Base-by-base conservation (phyloP, 2,329 filamentous ascomycete species). In the Pestalotiopsis sp. region DNA sequence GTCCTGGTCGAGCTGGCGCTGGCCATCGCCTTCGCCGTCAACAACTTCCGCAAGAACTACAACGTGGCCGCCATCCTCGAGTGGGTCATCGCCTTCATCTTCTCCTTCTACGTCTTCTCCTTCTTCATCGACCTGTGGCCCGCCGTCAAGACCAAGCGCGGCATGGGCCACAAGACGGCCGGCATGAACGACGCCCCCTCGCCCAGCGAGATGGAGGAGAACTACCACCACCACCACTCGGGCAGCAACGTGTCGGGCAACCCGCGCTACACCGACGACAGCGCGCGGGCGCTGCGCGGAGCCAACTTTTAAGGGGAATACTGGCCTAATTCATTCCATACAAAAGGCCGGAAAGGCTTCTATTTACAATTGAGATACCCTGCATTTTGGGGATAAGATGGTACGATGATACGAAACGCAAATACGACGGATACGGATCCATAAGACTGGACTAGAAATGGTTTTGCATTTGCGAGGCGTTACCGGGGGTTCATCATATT, bases 61-160 rank as follows among this genome's bases (percentile, higher is more conserved):
- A 91, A 96, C 79, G 80, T 83, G 1, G 93, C 91, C 52, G 96
- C 94, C 5, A 83, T 97, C 66, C 80, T 98, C 39, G 95, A 98
- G 82, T 91, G 89, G 89, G 78, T 89, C 70, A 90, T 98, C 72
- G 89, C 94, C 39, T 90, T 97, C 76, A 85, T 97, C 77, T 98
- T 95, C 82, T 93, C 92, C 66, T 92, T 95, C 77, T 98, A 97
- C 82, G 86, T 97, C 70, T 87, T 95, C 71, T 94, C 92, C 70
- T 98, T 97, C 84, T 87, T 92, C 76, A 86, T 98, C 78, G 95
- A 99, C 81, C 89, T 99, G 64, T 86, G 93, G 72, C 96, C 96
- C 0, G 93, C 93, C 12, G 84, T 92, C 2, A 84, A 87, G 70
- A 92, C 90, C 36, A 64, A 73, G 67, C 70, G 71, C 14, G 69